Conservation (phyloP, 164 flowering plant species). For the Aristolochia contorta region DNA sequence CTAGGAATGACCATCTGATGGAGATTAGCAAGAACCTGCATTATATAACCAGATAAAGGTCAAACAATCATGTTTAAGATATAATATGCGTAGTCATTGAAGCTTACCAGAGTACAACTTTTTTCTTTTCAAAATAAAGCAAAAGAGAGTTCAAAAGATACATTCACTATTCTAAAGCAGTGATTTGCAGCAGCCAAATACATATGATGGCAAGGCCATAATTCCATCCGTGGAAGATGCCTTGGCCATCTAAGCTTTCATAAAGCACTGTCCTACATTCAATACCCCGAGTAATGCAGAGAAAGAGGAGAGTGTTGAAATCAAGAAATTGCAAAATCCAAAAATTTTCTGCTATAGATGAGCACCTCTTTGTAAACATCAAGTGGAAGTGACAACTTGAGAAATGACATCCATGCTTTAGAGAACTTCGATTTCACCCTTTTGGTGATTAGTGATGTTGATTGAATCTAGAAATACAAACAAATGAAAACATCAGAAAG, state of each 20-base stretch:
- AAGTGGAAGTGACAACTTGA: slow-evolving; percentile 71
- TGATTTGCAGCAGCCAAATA: too few relatives aligned
- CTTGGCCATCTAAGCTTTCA: too few relatives aligned
- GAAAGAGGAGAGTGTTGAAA: too few relatives aligned
- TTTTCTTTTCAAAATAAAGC: too few relatives aligned
- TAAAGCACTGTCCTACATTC: too few relatives aligned
- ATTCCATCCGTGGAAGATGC: too few relatives aligned
- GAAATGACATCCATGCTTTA: slow-evolving; percentile 86
- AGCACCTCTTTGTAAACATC: slow-evolving; percentile 89
- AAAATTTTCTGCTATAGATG: neutral
- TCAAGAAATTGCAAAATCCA: too few relatives aligned
- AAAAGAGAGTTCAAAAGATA: too few relatives aligned
- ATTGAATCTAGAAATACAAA: slow-evolving; percentile 28
- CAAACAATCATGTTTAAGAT: neutral
- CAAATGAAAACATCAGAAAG: neutral
- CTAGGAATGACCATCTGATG: slow-evolving; percentile 73
- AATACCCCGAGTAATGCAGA: too few relatives aligned
- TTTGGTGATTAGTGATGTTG: slow-evolving; percentile 34
- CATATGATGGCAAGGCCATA: too few relatives aligned
- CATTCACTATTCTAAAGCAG: too few relatives aligned
- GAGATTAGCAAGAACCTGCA: slow-evolving; percentile 74
- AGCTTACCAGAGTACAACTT: too few relatives aligned
- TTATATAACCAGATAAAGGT: neutral
- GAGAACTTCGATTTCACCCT: slow-evolving; percentile 72
- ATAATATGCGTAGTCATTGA: neutral